Percentiles rank a stretch among this genome's conserved stretches.
phyloP scores from a whole-genome alignment of 352 stramenopile genomes.

The Phytophthora kernoviae region DNA sequence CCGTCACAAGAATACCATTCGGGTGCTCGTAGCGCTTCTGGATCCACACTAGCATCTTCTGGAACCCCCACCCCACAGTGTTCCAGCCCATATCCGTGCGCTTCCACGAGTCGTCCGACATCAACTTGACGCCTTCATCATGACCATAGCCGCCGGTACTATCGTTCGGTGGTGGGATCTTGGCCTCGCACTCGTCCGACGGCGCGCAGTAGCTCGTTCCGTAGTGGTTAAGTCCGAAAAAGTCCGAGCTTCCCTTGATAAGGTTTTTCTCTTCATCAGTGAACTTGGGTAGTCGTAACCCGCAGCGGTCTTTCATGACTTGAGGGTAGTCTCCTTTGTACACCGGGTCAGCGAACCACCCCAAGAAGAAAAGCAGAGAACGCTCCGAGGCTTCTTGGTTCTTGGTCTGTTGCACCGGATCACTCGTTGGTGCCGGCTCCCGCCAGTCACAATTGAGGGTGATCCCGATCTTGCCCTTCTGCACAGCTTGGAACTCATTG shows the following conservation, averaged over 20 bases:
- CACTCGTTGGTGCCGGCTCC: slow-evolving; percentile 62
- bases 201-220: slow-evolving; percentile 57
- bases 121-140: slow-evolving; percentile 55
- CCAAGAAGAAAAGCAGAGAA: slow-evolving; percentile 87
- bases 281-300: slow-evolving; percentile 88
- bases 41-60: slow-evolving; percentile 91
- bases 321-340: slow-evolving; percentile 93
- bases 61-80: slow-evolving; percentile 77
- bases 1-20: slow-evolving; percentile 88
- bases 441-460: slow-evolving; percentile 92
- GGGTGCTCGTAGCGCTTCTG: slow-evolving; percentile 77
- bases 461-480: slow-evolving; percentile 90
- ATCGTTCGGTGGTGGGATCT: slow-evolving; percentile 35
- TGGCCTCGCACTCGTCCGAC: slow-evolving; percentile 47
- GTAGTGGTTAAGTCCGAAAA: slow-evolving; percentile 97
- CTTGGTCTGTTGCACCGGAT: slow-evolving; percentile 54
- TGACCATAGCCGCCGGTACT: slow-evolving; percentile 34
- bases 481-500: slow-evolving; percentile 67
- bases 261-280: slow-evolving; percentile 81
- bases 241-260: slow-evolving; percentile 89
- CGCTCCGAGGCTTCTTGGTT: slow-evolving; percentile 75
- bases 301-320: slow-evolving; percentile 87
- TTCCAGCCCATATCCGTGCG: slow-evolving; percentile 88
- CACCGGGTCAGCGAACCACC: slow-evolving; percentile 94
- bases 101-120: slow-evolving; percentile 53